phyloP scores from a whole-genome alignment of 106 monocot species.

The Phalaenopsis equestris region DNA sequence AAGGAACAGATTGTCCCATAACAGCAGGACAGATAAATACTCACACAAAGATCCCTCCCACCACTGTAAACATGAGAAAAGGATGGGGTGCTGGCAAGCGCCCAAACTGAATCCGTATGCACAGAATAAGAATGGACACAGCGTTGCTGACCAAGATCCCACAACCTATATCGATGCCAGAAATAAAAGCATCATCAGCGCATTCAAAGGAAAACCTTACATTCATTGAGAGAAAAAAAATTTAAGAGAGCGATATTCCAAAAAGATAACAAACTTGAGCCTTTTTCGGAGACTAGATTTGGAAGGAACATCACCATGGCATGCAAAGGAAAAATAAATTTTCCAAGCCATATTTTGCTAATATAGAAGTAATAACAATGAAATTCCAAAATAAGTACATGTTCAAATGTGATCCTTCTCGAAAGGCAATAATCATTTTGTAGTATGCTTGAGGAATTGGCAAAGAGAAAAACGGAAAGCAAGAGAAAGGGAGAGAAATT shows the following conservation, averaged over 20 bases:
- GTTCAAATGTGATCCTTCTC: not conserved
- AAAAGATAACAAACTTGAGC: not conserved
- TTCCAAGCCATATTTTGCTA: not conserved
- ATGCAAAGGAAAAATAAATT: not conserved
- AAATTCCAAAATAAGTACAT: not conserved
- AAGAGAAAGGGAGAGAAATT: not conserved
- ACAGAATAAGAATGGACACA: conserved; percentile 99
- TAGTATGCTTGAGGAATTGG: not conserved
- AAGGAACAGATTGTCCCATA: not conserved
- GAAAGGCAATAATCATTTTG: not conserved
- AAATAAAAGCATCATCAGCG: conserved; percentile 4
- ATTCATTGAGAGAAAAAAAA: not conserved
- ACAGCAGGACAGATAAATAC: conserved; percentile 13
- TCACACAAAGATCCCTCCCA: conserved; percentile 89
- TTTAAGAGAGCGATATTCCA: not conserved
- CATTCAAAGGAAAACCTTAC: not conserved
- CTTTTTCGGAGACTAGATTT: not conserved
- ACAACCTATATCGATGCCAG: conserved; percentile 48
- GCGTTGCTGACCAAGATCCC: conserved; percentile 99
- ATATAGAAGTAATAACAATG: not conserved
- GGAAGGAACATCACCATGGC: not conserved
- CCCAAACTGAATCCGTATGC: conserved; percentile 98
- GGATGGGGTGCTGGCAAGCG: conserved; percentile 83
- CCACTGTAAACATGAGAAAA: conserved; percentile 98
- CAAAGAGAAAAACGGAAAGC: not conserved